Conservation (phyloP, 768 basidiomycete species). For the Cyclocybe aegerita region DNA sequence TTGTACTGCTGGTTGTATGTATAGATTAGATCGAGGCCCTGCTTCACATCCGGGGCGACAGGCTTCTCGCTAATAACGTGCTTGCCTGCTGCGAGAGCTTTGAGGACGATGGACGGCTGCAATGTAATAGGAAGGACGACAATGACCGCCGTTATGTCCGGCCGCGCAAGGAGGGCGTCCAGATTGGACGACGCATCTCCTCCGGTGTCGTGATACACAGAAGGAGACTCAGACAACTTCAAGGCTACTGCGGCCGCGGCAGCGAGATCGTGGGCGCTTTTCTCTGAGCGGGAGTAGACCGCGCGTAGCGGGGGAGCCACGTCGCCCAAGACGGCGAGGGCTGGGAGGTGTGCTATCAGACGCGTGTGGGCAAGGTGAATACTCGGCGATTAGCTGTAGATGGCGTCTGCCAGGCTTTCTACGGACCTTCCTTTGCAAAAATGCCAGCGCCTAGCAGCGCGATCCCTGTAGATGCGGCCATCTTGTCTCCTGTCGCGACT, state of each 20-base stretch:
- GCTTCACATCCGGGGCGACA: conserved; percentile 66
- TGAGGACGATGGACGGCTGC: conserved; percentile 68
- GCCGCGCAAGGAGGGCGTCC: conserved; percentile 63
- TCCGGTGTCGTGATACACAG: conserved; percentile 52
- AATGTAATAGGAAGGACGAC: conserved; percentile 74
- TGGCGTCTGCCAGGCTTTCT: conserved; percentile 9
- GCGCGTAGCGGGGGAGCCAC: conserved; percentile 53
- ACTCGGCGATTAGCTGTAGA: conserved; percentile 16
- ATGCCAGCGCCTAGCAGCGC: conserved; percentile 84
- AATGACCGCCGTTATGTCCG: conserved; percentile 73
- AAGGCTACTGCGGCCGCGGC: conserved; percentile 40
- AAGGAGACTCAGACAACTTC: conserved; percentile 38
- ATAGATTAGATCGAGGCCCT: conserved; percentile 62
- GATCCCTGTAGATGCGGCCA: conserved; percentile 48
- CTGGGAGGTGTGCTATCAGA: conserved; percentile 72
- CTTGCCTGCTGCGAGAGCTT: conserved; percentile 72
- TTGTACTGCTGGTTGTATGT: conserved; percentile 66
- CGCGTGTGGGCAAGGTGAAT: conserved; percentile 20
- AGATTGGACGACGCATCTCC: conserved; percentile 42
- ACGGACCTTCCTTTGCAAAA: conserved; percentile 72
- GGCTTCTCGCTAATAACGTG: conserved; percentile 92
- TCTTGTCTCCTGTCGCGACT: conserved; percentile 18
- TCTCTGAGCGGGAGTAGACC: conserved; percentile 77
- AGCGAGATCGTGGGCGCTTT: conserved; percentile 55
- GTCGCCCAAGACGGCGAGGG: conserved; percentile 53